A percentile compares a stretch with the other conserved stretches of the same genome.
phyloP scores from a whole-genome alignment of 139 green algal species.

The Micromonas pusilla region DNA sequence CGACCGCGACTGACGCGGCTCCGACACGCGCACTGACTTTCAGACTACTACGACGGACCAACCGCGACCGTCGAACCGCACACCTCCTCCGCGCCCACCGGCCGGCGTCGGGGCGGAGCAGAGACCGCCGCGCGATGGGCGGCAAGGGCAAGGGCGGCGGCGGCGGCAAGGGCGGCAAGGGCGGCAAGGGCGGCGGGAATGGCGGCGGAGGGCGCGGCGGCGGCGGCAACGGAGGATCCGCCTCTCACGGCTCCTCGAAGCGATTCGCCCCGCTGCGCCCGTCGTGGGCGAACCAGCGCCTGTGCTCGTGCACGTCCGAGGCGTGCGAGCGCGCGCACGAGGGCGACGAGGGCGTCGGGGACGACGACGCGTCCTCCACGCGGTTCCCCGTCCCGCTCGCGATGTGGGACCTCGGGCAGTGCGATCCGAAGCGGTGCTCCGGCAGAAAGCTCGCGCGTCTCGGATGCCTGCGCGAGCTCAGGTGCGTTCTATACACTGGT shows the following conservation, averaged over 20 bases:
- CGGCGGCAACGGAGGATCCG: too few relatives aligned
- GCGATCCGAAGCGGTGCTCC: slow-evolving; percentile 44
- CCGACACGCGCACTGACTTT: too few relatives aligned
- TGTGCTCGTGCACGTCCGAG: slow-evolving; percentile 11
- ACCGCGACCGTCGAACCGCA: background rate
- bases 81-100: background rate
- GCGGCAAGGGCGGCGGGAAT: background rate
- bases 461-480: slow-evolving; percentile 20
- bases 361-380: background rate
- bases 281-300: background rate
- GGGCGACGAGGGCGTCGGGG: background rate
- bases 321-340: background rate
- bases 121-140: background rate
- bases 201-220: too few relatives aligned
- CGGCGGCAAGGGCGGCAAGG: too few relatives aligned
- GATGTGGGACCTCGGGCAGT: slow-evolving; percentile 45
- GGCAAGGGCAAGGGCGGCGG: background rate
- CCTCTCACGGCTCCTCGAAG: background rate
- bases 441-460: slow-evolving; percentile 43
- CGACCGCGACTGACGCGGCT: too few relatives aligned
- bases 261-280: background rate
- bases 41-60: background rate
- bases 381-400: slow-evolving; percentile 20
- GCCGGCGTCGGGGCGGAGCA: too few relatives aligned
- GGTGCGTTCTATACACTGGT: too few relatives aligned